A percentile compares a stretch with the other conserved stretches of the same genome.
Conservation (phyloP, 2,329 filamentous ascomycete genomes). For the Fusarium buharicum region DNA sequence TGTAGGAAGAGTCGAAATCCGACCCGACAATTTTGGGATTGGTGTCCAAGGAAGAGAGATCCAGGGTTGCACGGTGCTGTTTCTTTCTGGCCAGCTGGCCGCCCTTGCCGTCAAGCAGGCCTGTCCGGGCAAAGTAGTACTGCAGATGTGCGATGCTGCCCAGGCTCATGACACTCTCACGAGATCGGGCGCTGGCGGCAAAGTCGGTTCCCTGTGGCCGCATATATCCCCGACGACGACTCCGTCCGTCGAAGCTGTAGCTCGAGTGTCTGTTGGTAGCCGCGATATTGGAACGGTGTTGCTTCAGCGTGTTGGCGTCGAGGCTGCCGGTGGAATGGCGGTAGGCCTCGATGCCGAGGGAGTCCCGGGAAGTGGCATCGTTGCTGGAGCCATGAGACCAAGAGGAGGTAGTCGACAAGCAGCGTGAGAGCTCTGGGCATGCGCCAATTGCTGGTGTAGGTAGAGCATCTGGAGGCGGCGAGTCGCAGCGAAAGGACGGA, state of each 20-base stretch:
- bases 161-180: conserved; percentile 95
- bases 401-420: conserved; percentile 70
- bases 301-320: conserved; percentile 63
- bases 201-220: conserved; percentile 89
- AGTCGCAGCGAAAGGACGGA: conserved; percentile 59
- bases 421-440: conserved; percentile 69
- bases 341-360: conserved; percentile 63
- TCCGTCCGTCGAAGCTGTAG: conserved; percentile 54
- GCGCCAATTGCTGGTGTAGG: conserved; percentile 72
- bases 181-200: conserved; percentile 85
- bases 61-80: conserved; percentile 67
- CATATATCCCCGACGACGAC: conserved; percentile 81
- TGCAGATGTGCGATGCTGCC: conserved; percentile 97
- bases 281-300: conserved; percentile 57
- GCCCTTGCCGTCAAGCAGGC: conserved; percentile 91
- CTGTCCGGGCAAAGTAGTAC: conserved; percentile 97
- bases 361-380: conserved; percentile 62
- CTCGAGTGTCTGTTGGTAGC: conserved; percentile 58
- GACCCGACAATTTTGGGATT: conserved; percentile 55
- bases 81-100: conserved; percentile 82
- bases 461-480: conserved; percentile 71
- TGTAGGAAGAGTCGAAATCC: conserved; percentile 69
- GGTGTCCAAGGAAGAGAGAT: conserved; percentile 63
- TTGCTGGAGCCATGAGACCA: conserved; percentile 66
- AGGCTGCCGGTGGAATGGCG: conserved; percentile 73